Evolutionary conservation across 2,329 filamentous ascomycete genomes (phyloP).

Genomic region (Helminthosporium solani): DNA sequence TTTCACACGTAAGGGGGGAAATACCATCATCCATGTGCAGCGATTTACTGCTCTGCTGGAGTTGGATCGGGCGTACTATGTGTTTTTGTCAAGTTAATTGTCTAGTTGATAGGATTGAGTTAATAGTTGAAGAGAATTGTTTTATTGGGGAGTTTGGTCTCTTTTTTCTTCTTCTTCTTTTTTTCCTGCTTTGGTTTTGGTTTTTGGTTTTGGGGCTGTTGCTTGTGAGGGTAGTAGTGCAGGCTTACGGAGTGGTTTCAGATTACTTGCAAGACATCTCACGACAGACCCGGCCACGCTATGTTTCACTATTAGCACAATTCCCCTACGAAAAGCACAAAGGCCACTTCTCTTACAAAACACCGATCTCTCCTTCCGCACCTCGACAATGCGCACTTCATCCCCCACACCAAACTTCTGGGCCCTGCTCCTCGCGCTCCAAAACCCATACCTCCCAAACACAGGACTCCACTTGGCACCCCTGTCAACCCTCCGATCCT

Average conservation of each 20-base stretch:
- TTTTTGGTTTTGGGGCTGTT: too few species aligned
- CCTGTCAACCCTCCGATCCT: constrained; percentile 47
- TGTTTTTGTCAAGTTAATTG: too few species aligned
- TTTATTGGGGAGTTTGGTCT: too few species aligned
- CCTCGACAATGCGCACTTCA: constrained; percentile 43
- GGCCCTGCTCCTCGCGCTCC: constrained; percentile 18
- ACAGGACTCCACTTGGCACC: constrained; percentile 51
- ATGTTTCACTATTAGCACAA: neutral
- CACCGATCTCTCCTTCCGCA: constrained; percentile 43
- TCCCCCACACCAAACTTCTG: constrained; percentile 43
- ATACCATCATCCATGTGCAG: too few species aligned
- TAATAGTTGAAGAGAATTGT: too few species aligned
- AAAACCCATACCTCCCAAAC: constrained; percentile 51
- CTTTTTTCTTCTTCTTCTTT: too few species aligned
- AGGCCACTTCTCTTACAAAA: constrained; percentile 47
- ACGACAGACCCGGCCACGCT: constrained; percentile 1
- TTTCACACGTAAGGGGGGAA: too few species aligned
- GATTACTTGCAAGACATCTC: neutral
- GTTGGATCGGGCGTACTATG: too few species aligned
- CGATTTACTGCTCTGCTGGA: too few species aligned
- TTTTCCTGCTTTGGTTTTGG: too few species aligned
- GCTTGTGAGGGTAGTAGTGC: too few species aligned
- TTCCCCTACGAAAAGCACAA: neutral
- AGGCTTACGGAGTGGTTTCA: neutral
- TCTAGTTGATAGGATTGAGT: too few species aligned